Evolutionary conservation across 2,329 filamentous ascomycete species (phyloP).

Genomic region (Colletotrichum sansevieriae): DNA sequence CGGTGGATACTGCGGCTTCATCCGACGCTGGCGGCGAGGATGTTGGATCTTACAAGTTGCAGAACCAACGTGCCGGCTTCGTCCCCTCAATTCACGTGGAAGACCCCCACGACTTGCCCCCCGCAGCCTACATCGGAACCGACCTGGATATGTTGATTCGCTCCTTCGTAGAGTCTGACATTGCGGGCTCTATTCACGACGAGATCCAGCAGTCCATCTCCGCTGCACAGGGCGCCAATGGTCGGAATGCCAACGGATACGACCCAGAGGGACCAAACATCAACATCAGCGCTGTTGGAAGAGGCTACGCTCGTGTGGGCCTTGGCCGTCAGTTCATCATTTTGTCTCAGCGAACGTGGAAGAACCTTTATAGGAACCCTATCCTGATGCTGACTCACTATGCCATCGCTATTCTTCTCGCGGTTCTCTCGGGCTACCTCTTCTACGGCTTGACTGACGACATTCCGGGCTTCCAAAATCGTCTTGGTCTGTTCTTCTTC

Average conservation of each 20-base stretch:
- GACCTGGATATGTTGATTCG: constrained; percentile 86
- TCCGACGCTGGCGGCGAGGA: constrained; percentile 68
- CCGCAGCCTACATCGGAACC: constrained; percentile 72
- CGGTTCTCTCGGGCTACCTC: constrained; percentile 92
- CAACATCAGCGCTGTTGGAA: constrained; percentile 73
- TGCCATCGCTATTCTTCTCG: constrained; percentile 93
- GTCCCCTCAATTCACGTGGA: constrained; percentile 74
- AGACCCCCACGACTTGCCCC: constrained; percentile 74
- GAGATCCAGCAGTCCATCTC: constrained; percentile 81
- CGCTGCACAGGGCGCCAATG: constrained; percentile 76
- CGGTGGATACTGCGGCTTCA: constrained; percentile 72
- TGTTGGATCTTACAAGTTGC: constrained; percentile 64
- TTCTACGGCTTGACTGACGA: constrained; percentile 98
- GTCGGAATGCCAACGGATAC: constrained; percentile 68
- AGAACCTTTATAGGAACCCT: constrained; percentile 96
- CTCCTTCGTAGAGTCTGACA: constrained; percentile 82
- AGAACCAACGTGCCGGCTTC: constrained; percentile 56
- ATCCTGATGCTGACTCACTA: constrained; percentile 99
- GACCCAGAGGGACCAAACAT: constrained; percentile 61
- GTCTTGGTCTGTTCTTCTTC: constrained; percentile 97
- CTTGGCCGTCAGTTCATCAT: constrained; percentile 88
- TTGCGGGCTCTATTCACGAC: constrained; percentile 79
- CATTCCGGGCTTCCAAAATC: constrained; percentile 97
- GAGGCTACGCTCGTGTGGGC: constrained; percentile 85
- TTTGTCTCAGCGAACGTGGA: constrained; percentile 92